These are phyloP conservation scores for Ogataea dorogensis DNA, from an alignment of 805 yeast species.

Conservation along the genomic window DNA sequence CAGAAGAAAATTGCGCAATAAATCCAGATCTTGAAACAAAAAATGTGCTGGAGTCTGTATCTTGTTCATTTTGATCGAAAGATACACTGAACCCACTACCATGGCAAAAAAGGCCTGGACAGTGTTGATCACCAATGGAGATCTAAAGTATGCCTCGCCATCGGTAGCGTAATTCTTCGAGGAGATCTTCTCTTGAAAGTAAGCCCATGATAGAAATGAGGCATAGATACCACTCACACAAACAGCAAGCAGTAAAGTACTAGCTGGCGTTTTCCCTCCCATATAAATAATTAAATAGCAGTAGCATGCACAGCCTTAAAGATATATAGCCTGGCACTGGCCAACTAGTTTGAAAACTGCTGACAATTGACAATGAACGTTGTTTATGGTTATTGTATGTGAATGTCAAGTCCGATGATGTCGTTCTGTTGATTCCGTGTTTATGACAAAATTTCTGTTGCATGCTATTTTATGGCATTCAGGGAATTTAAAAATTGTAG, in stretches of 20 bases:
- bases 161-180: conserved; percentile 64
- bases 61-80: conserved; percentile 36
- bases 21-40: conserved; percentile 34
- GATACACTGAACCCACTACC: conserved; percentile 61
- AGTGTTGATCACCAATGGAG: conserved; percentile 75
- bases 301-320: not conserved
- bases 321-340: too few species aligned
- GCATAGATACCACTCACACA: conserved; percentile 70
- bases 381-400: too few species aligned
- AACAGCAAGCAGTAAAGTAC: conserved; percentile 20
- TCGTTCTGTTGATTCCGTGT: not conserved
- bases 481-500: conserved; percentile 1
- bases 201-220: conserved; percentile 88
- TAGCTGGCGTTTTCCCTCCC: not conserved
- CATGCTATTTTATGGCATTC: too few species aligned
- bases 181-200: conserved; percentile 84
- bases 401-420: not conserved
- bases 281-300: not conserved
- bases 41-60: conserved; percentile 34
- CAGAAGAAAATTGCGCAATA: conserved; percentile 40
- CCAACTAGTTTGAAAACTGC: too few species aligned
- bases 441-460: not conserved
- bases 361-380: too few species aligned
- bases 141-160: conserved; percentile 46
- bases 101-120: conserved; percentile 75